Percentiles rank a stretch among this genome's conserved stretches.
These are phyloP conservation scores for Houttuynia cordata DNA, from an alignment of 164 flowering plant genomes.

Conservation along the genomic window DNA sequence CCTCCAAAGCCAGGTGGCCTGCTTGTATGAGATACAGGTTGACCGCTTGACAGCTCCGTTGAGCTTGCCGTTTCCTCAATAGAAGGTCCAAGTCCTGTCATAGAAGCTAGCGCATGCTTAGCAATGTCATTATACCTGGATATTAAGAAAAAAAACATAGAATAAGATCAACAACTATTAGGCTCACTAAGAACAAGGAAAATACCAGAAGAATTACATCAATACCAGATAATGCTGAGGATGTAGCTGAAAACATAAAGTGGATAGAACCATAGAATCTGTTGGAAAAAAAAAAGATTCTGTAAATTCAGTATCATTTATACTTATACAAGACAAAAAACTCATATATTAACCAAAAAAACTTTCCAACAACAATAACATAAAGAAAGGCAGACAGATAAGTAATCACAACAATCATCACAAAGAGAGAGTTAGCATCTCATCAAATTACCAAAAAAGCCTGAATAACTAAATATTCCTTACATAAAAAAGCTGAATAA, in stretches of 20 bases:
- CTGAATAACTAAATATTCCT: background rate
- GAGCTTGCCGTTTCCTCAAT: constrained; percentile 12
- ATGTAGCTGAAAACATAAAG: constrained; percentile 72
- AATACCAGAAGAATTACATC: constrained; percentile 6
- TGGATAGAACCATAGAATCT: constrained; percentile 97
- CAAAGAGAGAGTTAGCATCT: background rate
- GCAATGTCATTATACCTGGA: constrained; percentile 96
- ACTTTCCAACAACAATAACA: background rate
- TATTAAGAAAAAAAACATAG: background rate
- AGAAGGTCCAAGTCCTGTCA: constrained; percentile 24
- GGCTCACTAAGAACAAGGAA: background rate
- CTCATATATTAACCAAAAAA: background rate
- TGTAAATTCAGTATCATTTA: background rate
- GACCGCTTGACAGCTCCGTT: constrained; percentile 18
- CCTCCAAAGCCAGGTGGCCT: constrained; percentile 66
- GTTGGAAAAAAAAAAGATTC: constrained; percentile 15
- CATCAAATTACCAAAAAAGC: background rate
- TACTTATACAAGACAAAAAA: background rate
- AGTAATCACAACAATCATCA: background rate
- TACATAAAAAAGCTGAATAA: constrained; percentile 9
- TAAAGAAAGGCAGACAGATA: too few species aligned
- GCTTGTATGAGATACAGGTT: constrained; percentile 16
- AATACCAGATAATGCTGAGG: constrained; percentile 73
- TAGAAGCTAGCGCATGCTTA: constrained; percentile 56
- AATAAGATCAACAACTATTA: background rate